These are phyloP conservation scores for Tolypocladium amazonense DNA, from an alignment of 2,329 filamentous ascomycete species.

Conservation along the genomic window DNA sequence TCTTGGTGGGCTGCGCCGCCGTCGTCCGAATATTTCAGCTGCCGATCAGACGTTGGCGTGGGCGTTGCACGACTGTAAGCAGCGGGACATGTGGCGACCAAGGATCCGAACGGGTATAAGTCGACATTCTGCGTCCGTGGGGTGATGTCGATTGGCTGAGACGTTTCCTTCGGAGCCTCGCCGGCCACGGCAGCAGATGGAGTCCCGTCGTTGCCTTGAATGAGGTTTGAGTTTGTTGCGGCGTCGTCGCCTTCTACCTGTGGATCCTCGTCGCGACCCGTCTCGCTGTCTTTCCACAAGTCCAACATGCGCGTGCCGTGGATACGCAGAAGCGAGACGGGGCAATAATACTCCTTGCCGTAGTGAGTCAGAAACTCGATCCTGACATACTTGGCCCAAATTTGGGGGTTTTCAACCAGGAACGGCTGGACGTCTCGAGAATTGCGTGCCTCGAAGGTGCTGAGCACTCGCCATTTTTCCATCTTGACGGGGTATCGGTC, in stretches of 20 bases:
- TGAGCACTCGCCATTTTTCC: slow-evolving; percentile 85
- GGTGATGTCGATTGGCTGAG: not conserved
- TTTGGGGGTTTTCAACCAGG: slow-evolving; percentile 83
- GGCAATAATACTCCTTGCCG: slow-evolving; percentile 94
- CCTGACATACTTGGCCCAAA: slow-evolving; percentile 88
- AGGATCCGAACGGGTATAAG: not conserved
- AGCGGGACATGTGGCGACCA: not conserved
- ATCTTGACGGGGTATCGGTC: slow-evolving; percentile 88
- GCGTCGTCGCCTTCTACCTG: slow-evolving; percentile 21
- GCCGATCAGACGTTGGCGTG: not conserved
- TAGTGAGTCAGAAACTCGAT: slow-evolving; percentile 91
- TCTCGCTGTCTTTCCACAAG: slow-evolving; percentile 76
- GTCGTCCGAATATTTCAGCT: not conserved
- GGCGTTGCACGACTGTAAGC: not conserved
- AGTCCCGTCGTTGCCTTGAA: not conserved
- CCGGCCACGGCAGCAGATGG: not conserved
- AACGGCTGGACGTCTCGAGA: slow-evolving; percentile 92
- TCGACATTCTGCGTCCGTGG: not conserved
- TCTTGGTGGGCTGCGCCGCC: not conserved
- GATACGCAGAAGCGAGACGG: slow-evolving; percentile 78
- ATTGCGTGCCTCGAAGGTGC: slow-evolving; percentile 83
- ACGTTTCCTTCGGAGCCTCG: not conserved
- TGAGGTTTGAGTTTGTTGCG: not conserved
- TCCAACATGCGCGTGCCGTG: slow-evolving; percentile 97
- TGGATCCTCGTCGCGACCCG: slow-evolving; percentile 51